Conservation (phyloP, 768 basidiomycete species). For the Lactarius quietus region DNA sequence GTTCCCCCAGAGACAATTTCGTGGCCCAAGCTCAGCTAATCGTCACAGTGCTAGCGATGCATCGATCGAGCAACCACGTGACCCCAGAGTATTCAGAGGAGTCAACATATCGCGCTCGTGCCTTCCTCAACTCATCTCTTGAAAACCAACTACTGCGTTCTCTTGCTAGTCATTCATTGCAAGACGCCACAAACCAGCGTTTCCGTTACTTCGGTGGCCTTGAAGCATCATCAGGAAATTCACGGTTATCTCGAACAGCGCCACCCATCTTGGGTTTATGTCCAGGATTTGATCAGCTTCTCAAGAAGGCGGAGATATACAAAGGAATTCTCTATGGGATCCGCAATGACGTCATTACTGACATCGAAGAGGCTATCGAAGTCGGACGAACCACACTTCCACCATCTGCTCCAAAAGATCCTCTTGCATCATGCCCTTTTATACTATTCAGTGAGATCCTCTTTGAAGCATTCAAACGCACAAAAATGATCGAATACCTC, state of each 20-base stretch:
- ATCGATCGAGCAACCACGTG: not conserved
- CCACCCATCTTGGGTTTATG: not conserved
- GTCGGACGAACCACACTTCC: not conserved
- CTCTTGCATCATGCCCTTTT: not conserved
- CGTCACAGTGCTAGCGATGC: not conserved
- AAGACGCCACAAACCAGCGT: not conserved
- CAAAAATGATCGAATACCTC: not conserved
- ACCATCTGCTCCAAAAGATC: not conserved
- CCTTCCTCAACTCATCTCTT: not conserved
- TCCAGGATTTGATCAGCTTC: not conserved
- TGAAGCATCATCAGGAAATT: not conserved
- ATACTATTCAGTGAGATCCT: not conserved
- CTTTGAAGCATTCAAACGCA: not conserved
- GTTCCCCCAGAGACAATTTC: not conserved
- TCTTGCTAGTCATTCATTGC: not conserved
- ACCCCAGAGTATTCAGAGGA: not conserved
- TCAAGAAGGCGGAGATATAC: not conserved
- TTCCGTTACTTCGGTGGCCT: not conserved
- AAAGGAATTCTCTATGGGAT: not conserved
- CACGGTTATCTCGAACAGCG: not conserved
- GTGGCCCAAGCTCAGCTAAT: not conserved
- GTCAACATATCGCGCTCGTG: not conserved
- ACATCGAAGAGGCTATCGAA: not conserved
- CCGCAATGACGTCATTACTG: not conserved
- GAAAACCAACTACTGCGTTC: not conserved